Evolutionary conservation across 73 alveolate genomes (phyloP).

Genomic region (Tetrahymena thermophila): DNA sequence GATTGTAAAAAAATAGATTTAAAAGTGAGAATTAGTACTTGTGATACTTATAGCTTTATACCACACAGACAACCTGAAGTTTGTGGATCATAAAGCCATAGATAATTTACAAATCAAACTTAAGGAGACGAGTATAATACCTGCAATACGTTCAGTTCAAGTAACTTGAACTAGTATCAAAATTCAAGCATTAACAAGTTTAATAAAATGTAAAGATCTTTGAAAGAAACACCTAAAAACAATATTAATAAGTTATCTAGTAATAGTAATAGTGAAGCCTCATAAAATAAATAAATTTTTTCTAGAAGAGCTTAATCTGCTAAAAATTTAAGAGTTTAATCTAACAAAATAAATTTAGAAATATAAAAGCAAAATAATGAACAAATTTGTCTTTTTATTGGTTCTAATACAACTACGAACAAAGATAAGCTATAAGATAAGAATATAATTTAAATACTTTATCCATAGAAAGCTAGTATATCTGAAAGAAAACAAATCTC

Average conservation of each 20-base stretch:
- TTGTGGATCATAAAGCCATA: background rate
- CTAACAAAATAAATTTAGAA: background rate
- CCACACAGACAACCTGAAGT: background rate
- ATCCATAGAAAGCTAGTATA: background rate
- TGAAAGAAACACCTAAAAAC: background rate
- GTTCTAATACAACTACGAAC: background rate
- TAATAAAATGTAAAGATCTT: background rate
- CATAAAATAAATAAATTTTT: background rate
- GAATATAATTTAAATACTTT: background rate
- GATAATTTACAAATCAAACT: background rate
- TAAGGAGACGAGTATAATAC: background rate
- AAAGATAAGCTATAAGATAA: background rate
- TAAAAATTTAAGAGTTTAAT: background rate
- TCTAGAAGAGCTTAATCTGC: background rate
- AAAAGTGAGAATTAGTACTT: background rate
- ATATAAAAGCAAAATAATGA: background rate
- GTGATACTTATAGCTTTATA: background rate
- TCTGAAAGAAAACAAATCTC: background rate
- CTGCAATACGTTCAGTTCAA: background rate
- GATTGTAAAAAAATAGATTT: background rate
- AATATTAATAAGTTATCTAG: background rate
- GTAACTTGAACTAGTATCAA: background rate
- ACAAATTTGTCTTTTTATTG: background rate
- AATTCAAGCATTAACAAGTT: too few species aligned
- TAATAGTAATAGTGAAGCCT: background rate